A percentile compares a stretch with the other conserved stretches of the same genome.
Conservation (phyloP, 2,329 filamentous ascomycete species). For the Hypoxylon rubiginosum region DNA sequence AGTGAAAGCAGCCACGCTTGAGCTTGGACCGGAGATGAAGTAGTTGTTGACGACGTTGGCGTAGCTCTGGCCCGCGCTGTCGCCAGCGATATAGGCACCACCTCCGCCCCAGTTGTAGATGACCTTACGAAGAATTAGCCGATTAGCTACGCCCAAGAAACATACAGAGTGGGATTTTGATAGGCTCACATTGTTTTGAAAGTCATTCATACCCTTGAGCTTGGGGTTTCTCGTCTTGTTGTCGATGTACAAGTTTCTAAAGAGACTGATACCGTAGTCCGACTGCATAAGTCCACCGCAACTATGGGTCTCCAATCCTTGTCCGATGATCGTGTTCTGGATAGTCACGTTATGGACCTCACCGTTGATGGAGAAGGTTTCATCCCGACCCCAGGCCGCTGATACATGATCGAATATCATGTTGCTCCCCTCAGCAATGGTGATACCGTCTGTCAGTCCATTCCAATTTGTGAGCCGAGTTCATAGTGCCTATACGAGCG, state of each 20-base stretch:
- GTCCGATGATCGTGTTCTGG: constrained; percentile 66
- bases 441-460: constrained; percentile 59
- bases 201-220: constrained; percentile 69
- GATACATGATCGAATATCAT: constrained; percentile 71
- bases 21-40: constrained; percentile 66
- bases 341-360: constrained; percentile 63
- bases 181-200: constrained; percentile 57
- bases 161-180: not conserved
- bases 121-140: constrained; percentile 56
- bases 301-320: constrained; percentile 66
- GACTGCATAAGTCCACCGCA: constrained; percentile 67
- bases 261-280: constrained; percentile 63
- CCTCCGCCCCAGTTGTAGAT: constrained; percentile 69
- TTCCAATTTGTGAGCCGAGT: constrained; percentile 1
- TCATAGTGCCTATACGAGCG: not conserved
- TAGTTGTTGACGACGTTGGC: constrained; percentile 70
- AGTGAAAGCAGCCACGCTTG: constrained; percentile 64
- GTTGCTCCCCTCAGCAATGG: constrained; percentile 64
- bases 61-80: constrained; percentile 60
- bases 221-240: constrained; percentile 71
- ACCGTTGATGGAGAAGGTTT: constrained; percentile 67
- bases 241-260: constrained; percentile 69
- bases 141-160: constrained; percentile 9
- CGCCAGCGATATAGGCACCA: constrained; percentile 68
- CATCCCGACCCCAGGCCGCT: constrained; percentile 68